Conservation (phyloP, 208 protist genomes). For the Acanthamoeba sp. region DNA sequence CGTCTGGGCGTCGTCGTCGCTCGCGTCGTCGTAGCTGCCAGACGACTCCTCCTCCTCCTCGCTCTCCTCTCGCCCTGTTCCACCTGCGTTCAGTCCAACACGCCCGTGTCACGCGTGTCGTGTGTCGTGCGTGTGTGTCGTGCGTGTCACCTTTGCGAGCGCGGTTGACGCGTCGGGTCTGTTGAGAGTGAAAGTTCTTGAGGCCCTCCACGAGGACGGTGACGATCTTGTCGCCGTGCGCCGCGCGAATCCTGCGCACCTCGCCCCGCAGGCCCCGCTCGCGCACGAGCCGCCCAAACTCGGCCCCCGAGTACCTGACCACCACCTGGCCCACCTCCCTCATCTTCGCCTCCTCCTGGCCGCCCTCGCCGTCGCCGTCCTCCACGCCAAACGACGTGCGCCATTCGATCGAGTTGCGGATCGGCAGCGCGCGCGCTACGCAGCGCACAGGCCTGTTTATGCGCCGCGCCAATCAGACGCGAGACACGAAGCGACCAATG, state of each 20-base stretch:
- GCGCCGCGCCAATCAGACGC: not conserved
- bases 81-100: not conserved
- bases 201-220: constrained; percentile 53
- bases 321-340: constrained; percentile 7
- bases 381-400: constrained; percentile 30
- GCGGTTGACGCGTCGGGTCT: not conserved
- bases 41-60: not conserved
- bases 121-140: too few relatives aligned
- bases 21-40: not conserved
- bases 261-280: not conserved
- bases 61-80: not conserved
- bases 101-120: too few relatives aligned
- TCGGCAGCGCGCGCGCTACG: constrained; percentile 2
- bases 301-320: constrained; percentile 31
- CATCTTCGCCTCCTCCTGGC: not conserved
- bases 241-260: not conserved
- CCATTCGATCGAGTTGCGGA: constrained; percentile 64
- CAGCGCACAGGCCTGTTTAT: not conserved
- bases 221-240: constrained; percentile 56
- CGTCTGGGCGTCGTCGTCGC: not conserved
- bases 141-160: too few relatives aligned
- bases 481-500: not conserved
- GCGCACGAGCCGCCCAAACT: constrained; percentile 44
- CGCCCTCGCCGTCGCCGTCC: not conserved
- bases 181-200: not conserved